These are phyloP conservation scores for Luffa aegyptiaca DNA, from an alignment of 306 rosid genomes.

Conservation along the genomic window DNA sequence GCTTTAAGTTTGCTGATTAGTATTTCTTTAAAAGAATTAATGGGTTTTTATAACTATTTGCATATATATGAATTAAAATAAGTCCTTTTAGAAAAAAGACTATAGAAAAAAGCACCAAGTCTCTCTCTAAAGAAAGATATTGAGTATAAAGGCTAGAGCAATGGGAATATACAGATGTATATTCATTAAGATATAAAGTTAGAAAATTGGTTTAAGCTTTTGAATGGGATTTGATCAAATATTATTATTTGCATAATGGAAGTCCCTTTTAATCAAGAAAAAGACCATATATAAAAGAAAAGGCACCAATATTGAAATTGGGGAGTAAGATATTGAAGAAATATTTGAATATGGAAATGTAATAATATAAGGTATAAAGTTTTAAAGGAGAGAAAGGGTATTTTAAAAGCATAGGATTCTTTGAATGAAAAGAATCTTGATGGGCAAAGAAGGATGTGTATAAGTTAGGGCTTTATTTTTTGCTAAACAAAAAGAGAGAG, in stretches of 20 bases:
- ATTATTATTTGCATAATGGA: not conserved
- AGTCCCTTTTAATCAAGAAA: not conserved
- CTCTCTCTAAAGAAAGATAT: not conserved
- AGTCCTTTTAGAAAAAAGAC: not conserved
- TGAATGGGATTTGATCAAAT: not conserved
- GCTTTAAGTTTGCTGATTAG: no score
- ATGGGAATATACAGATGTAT: not conserved
- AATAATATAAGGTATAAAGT: not conserved
- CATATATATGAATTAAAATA: not conserved
- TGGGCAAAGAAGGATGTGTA: slow-evolving; percentile 9
- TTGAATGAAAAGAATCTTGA: slow-evolving; percentile 14
- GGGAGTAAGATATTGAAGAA: not conserved
- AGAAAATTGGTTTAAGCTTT: not conserved
- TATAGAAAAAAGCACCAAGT: not conserved
- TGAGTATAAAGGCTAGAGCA: not conserved
- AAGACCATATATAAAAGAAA: not conserved
- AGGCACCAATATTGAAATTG: not conserved
- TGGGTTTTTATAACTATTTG: not conserved
- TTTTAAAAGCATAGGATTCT: slow-evolving; percentile 56
- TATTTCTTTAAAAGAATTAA: not conserved
- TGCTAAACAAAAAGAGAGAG: slow-evolving; percentile 13
- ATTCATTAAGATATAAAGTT: not conserved
- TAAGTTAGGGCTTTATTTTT: slow-evolving; percentile 12
- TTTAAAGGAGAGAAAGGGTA: not conserved
- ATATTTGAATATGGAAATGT: not conserved